Evolutionary conservation across 306 rosid genomes (phyloP).

Genomic region (Lathyrus aphaca): DNA sequence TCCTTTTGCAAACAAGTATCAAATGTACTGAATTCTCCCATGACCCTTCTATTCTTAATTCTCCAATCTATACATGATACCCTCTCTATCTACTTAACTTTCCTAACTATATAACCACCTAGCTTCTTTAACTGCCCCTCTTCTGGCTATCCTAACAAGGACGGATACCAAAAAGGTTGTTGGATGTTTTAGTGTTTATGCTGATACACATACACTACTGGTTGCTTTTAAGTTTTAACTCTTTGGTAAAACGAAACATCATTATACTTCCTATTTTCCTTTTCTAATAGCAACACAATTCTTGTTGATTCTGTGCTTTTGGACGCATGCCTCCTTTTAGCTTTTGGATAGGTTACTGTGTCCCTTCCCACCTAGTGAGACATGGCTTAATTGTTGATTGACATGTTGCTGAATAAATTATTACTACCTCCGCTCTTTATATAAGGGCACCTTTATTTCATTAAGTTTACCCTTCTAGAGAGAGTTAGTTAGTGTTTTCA

Average conservation of each 20-base stretch:
- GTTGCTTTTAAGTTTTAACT: neutral
- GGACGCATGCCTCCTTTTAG: conserved; percentile 4
- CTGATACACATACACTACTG: neutral
- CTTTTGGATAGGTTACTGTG: conserved; percentile 13
- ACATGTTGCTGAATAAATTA: conserved; percentile 17
- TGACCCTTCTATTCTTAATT: neutral
- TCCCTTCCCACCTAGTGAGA: conserved; percentile 2
- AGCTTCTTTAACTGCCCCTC: neutral
- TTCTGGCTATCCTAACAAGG: conserved; percentile 3
- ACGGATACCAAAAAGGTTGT: neutral
- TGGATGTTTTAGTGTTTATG: neutral
- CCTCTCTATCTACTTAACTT: neutral
- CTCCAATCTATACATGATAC: neutral
- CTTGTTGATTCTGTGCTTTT: conserved; percentile 4
- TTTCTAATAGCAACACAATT: conserved; percentile 19
- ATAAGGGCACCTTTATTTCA: too few species aligned
- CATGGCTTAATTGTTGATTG: conserved; percentile 3
- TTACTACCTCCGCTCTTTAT: neutral
- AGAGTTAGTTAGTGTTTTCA: too few species aligned
- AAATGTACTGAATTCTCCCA: neutral
- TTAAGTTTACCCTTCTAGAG: too few species aligned
- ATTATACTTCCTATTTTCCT: neutral
- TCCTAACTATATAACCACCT: neutral
- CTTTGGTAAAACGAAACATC: conserved; percentile 5
- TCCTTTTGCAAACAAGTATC: neutral